A percentile compares a stretch with the other conserved stretches of the same genome.
phyloP scores from a whole-genome alignment of 169 alveolate species.

The Plasmodium fragile region DNA sequence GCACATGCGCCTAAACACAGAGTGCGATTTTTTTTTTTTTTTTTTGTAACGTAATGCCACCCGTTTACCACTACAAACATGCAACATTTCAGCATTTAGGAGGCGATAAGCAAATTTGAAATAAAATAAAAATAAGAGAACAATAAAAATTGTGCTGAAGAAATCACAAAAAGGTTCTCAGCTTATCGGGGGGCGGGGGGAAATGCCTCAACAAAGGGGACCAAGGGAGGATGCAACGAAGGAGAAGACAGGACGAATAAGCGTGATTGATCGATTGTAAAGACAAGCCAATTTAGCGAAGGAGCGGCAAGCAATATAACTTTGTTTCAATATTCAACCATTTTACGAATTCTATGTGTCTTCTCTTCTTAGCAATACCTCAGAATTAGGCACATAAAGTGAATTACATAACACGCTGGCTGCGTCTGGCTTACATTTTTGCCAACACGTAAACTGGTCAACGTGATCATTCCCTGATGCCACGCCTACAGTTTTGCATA shows the following conservation, averaged over 20 bases:
- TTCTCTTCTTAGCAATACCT: background rate
- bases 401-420: background rate
- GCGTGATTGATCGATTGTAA: background rate
- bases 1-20: background rate
- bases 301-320: background rate
- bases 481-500: background rate
- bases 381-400: background rate
- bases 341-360: background rate
- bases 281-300: background rate
- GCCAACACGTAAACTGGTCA: background rate
- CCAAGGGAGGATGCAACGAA: background rate
- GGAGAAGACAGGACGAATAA: background rate
- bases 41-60: background rate
- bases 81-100: conserved; percentile 1
- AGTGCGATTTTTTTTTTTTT: background rate
- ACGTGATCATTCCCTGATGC: background rate
- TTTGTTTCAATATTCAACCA: background rate
- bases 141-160: background rate
- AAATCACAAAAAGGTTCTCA: background rate
- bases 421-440: background rate
- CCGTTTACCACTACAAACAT: background rate
- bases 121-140: background rate
- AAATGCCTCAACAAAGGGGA: background rate
- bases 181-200: background rate
- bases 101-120: background rate